A percentile compares a stretch with the other conserved stretches of the same genome.
phyloP scores from a whole-genome alignment of 805 yeast species.

The Candida pini region DNA sequence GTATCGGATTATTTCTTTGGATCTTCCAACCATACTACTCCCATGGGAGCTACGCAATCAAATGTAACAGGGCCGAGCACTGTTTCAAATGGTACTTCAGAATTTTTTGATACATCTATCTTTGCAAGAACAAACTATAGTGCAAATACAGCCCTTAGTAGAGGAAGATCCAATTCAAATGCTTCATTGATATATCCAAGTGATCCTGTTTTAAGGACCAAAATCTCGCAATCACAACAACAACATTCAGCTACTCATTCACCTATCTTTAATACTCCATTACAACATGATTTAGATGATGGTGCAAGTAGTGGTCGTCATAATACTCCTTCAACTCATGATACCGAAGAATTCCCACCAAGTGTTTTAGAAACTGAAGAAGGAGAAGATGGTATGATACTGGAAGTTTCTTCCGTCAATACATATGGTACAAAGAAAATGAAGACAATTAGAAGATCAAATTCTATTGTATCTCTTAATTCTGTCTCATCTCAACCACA shows the following conservation, averaged over 20 bases:
- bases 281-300: slow-evolving; percentile 12
- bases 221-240: slow-evolving; percentile 3
- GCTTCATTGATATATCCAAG: slow-evolving; percentile 9
- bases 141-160: not conserved
- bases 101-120: not conserved
- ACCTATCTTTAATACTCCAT: slow-evolving; percentile 16
- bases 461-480: slow-evolving; percentile 23
- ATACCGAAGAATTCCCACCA: too few relatives aligned
- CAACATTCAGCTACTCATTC: slow-evolving; percentile 6
- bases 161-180: slow-evolving; percentile 19
- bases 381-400: slow-evolving; percentile 10
- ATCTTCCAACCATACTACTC: too few relatives aligned
- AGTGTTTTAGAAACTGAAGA: too few relatives aligned
- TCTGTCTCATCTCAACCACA: slow-evolving; percentile 19
- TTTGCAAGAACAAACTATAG: not conserved
- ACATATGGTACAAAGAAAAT: slow-evolving; percentile 23
- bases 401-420: slow-evolving; percentile 22
- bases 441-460: slow-evolving; percentile 24
- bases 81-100: not conserved
- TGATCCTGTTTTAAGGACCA: slow-evolving; percentile 1
- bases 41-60: too few relatives aligned
- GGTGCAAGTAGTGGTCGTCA: too few relatives aligned
- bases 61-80: too few relatives aligned
- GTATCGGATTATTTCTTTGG: slow-evolving; percentile 2
- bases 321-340: too few relatives aligned